Percentiles rank a stretch among this genome's conserved stretches.
phyloP scores from a whole-genome alignment of 148 eudicot genomes.

The Chenopodium formosanum region DNA sequence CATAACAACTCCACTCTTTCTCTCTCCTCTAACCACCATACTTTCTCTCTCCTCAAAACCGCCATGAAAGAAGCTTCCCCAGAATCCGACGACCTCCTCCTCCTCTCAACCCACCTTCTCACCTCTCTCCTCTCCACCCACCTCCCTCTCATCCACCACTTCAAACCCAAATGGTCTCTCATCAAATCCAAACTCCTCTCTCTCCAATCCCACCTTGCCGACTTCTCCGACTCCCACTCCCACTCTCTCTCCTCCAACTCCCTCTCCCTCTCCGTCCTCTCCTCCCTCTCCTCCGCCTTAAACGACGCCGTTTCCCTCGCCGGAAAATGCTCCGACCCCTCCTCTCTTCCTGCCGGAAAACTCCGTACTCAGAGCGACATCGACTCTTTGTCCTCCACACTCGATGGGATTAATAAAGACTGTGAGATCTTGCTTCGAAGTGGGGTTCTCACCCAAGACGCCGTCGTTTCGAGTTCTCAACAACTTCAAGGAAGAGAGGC shows the following conservation, averaged over 20 bases:
- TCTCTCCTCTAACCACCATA: not conserved
- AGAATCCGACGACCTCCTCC: constrained; percentile 18
- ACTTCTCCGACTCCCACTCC: constrained; percentile 30
- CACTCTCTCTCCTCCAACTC: constrained; percentile 27
- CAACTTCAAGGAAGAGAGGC: constrained; percentile 32
- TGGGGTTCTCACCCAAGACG: constrained; percentile 34
- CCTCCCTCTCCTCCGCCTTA: constrained; percentile 45
- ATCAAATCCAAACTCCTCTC: constrained; percentile 54
- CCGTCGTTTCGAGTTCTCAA: constrained; percentile 3
- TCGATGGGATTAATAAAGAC: constrained; percentile 53
- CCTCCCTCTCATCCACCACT: constrained; percentile 41
- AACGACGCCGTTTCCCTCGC: constrained; percentile 49
- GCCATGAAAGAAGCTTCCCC: constrained; percentile 43
- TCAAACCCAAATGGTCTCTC: constrained; percentile 66
- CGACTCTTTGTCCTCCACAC: constrained; percentile 49
- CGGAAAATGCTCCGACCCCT: constrained; percentile 30
- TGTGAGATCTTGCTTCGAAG: constrained; percentile 44
- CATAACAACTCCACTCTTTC: not conserved
- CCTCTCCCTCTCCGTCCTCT: constrained; percentile 45
- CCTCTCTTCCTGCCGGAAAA: constrained; percentile 51
- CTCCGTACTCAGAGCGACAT: constrained; percentile 76
- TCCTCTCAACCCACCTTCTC: constrained; percentile 25
- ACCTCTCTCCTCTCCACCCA: constrained; percentile 37
- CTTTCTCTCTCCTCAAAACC: not conserved
- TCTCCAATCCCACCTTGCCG: constrained; percentile 44